phyloP scores from a whole-genome alignment of 768 basidiomycete genomes.

The Pleurotus giganteus region DNA sequence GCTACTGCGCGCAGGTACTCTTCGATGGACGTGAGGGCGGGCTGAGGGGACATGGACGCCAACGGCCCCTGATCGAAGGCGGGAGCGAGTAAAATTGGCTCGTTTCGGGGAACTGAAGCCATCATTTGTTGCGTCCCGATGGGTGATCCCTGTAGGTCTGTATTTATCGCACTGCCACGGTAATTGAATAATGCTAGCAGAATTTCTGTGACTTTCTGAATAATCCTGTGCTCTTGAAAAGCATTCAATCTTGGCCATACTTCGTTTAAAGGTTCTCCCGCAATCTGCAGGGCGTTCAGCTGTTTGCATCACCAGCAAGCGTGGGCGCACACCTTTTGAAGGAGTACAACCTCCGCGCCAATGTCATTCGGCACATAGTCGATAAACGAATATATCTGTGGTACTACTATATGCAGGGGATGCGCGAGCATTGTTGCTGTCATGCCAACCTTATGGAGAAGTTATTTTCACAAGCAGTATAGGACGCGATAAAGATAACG shows the following conservation, averaged over 20 bases:
- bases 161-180: constrained; percentile 21
- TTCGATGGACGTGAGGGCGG: constrained; percentile 19
- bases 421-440: constrained; percentile 19
- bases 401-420: constrained; percentile 18
- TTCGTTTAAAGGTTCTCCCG: constrained; percentile 22
- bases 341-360: constrained; percentile 28
- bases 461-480: background rate
- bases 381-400: constrained; percentile 26
- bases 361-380: constrained; percentile 25
- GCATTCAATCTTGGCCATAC: constrained; percentile 22
- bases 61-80: constrained; percentile 26
- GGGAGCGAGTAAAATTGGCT: constrained; percentile 20
- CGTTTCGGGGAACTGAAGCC: constrained; percentile 2
- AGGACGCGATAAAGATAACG: constrained; percentile 7
- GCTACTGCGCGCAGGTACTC: constrained; percentile 26
- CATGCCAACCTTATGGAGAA: constrained; percentile 25
- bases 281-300: constrained; percentile 16
- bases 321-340: constrained; percentile 24
- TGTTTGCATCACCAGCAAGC: background rate
- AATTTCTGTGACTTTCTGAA: constrained; percentile 22
- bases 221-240: constrained; percentile 19
- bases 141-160: constrained; percentile 20
- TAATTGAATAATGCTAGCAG: constrained; percentile 24
- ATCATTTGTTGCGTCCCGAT: constrained; percentile 6
- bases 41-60: constrained; percentile 18